phyloP scores from a whole-genome alignment of 495 filamentous ascomycete genomes.

The Neurospora hispaniola region DNA sequence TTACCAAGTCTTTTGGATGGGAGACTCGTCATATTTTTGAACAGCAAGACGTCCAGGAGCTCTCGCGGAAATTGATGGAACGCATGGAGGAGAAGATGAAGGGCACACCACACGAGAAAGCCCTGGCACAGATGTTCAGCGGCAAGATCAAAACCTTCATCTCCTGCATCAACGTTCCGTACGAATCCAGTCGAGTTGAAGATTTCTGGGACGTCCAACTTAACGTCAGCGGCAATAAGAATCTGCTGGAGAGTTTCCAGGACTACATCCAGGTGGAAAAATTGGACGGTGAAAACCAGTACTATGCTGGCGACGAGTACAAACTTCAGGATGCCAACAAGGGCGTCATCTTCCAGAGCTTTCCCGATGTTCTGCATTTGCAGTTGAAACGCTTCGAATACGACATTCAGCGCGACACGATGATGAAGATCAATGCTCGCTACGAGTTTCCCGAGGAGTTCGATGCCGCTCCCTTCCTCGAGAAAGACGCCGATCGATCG shows the following conservation, averaged over 20 bases:
- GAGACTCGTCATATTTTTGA: slow-evolving; percentile 97
- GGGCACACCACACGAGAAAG: slow-evolving; percentile 88
- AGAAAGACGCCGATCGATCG: slow-evolving; percentile 73
- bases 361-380: slow-evolving; percentile 88
- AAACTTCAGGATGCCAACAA: slow-evolving; percentile 95
- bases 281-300: slow-evolving; percentile 96
- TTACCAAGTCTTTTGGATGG: slow-evolving; percentile 96
- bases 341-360: slow-evolving; percentile 92
- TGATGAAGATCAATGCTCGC: slow-evolving; percentile 99
- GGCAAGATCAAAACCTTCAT: slow-evolving; percentile 98
- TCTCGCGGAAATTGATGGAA: slow-evolving; percentile 95
- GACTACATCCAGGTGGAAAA: slow-evolving; percentile 96
- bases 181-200: slow-evolving; percentile 86
- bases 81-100: slow-evolving; percentile 96
- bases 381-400: slow-evolving; percentile 98
- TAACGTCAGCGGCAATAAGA: slow-evolving; percentile 89
- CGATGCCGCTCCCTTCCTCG: slow-evolving; percentile 81
- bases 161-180: slow-evolving; percentile 95
- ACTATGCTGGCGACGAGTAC: slow-evolving; percentile 77
- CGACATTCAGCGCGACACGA: slow-evolving; percentile 85
- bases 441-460: slow-evolving; percentile 95
- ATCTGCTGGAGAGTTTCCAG: slow-evolving; percentile 84
- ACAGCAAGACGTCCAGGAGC: slow-evolving; percentile 96
- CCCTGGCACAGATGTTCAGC: slow-evolving; percentile 79
- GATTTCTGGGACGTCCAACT: slow-evolving; percentile 99